These are phyloP conservation scores for Yamadazyma paraphyllophila DNA, from an alignment of 805 yeast genomes.

Conservation along the genomic window DNA sequence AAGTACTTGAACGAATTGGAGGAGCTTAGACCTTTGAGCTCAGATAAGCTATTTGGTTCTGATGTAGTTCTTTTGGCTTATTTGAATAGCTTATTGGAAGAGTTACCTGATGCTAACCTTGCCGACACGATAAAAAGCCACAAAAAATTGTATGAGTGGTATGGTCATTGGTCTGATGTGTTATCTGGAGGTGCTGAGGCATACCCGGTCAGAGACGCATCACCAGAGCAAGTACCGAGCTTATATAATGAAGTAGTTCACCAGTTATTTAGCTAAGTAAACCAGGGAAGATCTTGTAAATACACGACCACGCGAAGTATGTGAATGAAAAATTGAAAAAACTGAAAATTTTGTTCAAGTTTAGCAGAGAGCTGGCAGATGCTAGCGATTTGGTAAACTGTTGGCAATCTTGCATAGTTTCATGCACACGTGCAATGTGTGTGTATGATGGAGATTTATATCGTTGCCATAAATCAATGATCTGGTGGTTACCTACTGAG, in stretches of 20 bases:
- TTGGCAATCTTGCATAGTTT: conserved; percentile 13
- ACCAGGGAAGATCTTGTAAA: too few species aligned
- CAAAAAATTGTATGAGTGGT: conserved; percentile 6
- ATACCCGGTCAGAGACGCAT: conserved; percentile 10
- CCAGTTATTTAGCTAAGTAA: neutral
- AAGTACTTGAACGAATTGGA: conserved; percentile 10
- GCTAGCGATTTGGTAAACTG: neutral
- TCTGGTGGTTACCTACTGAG: neutral
- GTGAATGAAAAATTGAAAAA: neutral
- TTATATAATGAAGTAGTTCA: conserved; percentile 31
- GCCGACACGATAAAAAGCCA: conserved; percentile 9
- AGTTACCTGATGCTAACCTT: conserved; percentile 12
- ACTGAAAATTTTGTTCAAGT: neutral
- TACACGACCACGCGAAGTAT: neutral
- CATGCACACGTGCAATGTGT: conserved; percentile 4
- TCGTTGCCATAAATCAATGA: conserved; percentile 9
- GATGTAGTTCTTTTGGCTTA: conserved; percentile 13
- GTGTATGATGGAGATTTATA: conserved; percentile 9
- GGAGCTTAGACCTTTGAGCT: neutral
- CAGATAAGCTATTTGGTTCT: neutral
- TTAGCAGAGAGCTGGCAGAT: neutral
- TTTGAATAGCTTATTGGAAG: conserved; percentile 3
- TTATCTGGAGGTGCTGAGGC: neutral
- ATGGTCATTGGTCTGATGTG: neutral
- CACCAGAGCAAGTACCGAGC: conserved; percentile 30